Evolutionary conservation across 768 basidiomycete species (phyloP).

Genomic region (Lactifluus volemus): DNA sequence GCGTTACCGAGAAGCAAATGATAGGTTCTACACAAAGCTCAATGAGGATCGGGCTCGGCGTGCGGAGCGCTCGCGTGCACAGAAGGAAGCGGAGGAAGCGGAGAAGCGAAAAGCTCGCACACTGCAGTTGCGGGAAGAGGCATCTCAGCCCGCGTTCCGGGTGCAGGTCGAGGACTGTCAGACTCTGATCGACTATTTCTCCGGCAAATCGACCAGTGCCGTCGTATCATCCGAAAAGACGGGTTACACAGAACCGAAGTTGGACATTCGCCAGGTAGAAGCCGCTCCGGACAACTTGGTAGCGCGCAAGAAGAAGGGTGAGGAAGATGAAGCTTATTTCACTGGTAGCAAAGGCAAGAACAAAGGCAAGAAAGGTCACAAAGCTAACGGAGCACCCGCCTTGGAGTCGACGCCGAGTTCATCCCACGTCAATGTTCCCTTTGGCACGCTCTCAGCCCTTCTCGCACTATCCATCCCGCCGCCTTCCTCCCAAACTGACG

Average conservation of each 20-base stretch:
- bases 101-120: conserved; percentile 74
- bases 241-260: conserved; percentile 61
- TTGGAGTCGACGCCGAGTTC: conserved; percentile 34
- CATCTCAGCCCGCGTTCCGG: conserved; percentile 82
- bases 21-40: conserved; percentile 74
- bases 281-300: conserved; percentile 58
- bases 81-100: conserved; percentile 69
- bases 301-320: conserved; percentile 86
- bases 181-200: conserved; percentile 81
- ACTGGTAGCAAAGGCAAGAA: conserved; percentile 53
- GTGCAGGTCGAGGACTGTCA: conserved; percentile 94
- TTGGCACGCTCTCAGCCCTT: conserved; percentile 82
- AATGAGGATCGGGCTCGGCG: conserved; percentile 83
- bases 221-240: conserved; percentile 36
- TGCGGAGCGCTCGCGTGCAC: conserved; percentile 66
- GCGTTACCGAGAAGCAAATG: conserved; percentile 73
- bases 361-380: conserved; percentile 50
- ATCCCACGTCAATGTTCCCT: conserved; percentile 60
- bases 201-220: conserved; percentile 48
- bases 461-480: conserved; percentile 85
- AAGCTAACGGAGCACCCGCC: conserved; percentile 22
- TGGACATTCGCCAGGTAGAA: conserved; percentile 83
- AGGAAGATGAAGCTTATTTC: conserved; percentile 77
- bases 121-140: conserved; percentile 82
- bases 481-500: conserved; percentile 65